Evolutionary conservation across 108 stramenopile genomes (phyloP).

Genomic region (Cyclotella sp.): DNA sequence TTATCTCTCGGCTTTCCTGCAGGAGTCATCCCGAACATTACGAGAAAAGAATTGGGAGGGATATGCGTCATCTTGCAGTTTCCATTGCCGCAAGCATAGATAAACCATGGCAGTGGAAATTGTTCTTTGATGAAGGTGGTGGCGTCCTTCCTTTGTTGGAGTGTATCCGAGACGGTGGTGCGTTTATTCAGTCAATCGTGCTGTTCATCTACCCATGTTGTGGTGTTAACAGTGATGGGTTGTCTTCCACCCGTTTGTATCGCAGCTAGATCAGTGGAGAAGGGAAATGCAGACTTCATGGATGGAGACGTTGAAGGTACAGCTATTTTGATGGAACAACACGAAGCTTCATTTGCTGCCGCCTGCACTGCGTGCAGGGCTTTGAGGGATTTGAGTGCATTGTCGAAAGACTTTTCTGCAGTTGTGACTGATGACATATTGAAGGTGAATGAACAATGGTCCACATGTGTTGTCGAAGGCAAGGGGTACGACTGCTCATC

Average conservation of each 20-base stretch:
- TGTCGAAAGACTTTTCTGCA: slow-evolving; percentile 71
- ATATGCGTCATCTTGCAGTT: slow-evolving; percentile 73
- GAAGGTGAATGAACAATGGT: slow-evolving; percentile 61
- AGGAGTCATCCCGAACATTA: slow-evolving; percentile 69
- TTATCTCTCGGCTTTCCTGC: background rate
- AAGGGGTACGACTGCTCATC: slow-evolving; percentile 38
- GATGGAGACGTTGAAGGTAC: slow-evolving; percentile 47
- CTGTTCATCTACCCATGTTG: too few relatives aligned
- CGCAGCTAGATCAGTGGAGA: slow-evolving; percentile 35
- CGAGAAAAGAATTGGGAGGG: slow-evolving; percentile 64
- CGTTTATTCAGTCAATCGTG: background rate
- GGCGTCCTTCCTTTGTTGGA: slow-evolving; percentile 77
- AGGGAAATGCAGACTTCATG: slow-evolving; percentile 36
- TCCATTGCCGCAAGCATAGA: slow-evolving; percentile 70
- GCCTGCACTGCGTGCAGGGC: slow-evolving; percentile 80
- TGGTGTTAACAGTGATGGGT: too few relatives aligned
- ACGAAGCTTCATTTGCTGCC: slow-evolving; percentile 67
- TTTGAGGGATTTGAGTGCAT: slow-evolving; percentile 77
- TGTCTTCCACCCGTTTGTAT: background rate
- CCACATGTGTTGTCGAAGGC: slow-evolving; percentile 44
- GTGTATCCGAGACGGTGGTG: slow-evolving; percentile 72
- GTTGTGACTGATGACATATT: slow-evolving; percentile 82
- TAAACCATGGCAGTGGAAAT: slow-evolving; percentile 65
- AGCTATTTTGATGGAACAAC: slow-evolving; percentile 34
- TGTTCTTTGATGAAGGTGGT: slow-evolving; percentile 72